A percentile compares a stretch with the other conserved stretches of the same genome.
phyloP scores from a whole-genome alignment of 2,329 filamentous ascomycete genomes.

The Lecanicillium sp. region DNA sequence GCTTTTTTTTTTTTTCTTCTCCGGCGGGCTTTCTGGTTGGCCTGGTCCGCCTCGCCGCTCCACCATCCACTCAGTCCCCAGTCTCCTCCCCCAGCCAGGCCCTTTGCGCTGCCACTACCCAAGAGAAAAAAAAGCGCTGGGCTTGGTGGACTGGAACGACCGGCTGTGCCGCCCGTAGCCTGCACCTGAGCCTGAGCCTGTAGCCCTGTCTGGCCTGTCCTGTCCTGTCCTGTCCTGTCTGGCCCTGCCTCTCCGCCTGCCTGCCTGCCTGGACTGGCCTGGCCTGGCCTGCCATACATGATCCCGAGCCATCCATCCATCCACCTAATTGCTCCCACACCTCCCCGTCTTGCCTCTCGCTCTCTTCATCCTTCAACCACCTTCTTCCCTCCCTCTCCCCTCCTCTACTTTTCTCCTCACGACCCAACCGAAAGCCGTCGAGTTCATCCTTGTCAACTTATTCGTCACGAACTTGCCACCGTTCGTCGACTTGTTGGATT shows the following conservation, averaged over 20 bases:
- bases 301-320: conserved; percentile 11
- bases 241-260: too few relatives aligned
- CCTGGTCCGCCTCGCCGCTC: background rate
- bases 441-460: conserved; percentile 12
- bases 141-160: conserved; percentile 10
- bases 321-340: conserved; percentile 21
- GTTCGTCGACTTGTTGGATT: conserved; percentile 27
- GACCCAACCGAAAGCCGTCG: conserved; percentile 28
- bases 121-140: too few relatives aligned
- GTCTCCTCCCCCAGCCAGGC: background rate
- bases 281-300: background rate
- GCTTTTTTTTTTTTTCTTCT: background rate
- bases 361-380: conserved; percentile 18
- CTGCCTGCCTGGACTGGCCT: too few relatives aligned
- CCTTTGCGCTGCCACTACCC: too few relatives aligned
- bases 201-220: conserved; percentile 16
- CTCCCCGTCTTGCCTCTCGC: conserved; percentile 19
- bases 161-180: conserved; percentile 22
- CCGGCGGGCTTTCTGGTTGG: background rate
- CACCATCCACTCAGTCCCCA: background rate
- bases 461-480: conserved; percentile 15
- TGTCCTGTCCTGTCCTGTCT: too few relatives aligned
- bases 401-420: conserved; percentile 21
- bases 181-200: too few relatives aligned
- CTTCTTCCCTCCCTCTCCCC: conserved; percentile 16